phyloP scores from a whole-genome alignment of 2,329 filamentous ascomycete genomes.

The Exophiala sideris region DNA sequence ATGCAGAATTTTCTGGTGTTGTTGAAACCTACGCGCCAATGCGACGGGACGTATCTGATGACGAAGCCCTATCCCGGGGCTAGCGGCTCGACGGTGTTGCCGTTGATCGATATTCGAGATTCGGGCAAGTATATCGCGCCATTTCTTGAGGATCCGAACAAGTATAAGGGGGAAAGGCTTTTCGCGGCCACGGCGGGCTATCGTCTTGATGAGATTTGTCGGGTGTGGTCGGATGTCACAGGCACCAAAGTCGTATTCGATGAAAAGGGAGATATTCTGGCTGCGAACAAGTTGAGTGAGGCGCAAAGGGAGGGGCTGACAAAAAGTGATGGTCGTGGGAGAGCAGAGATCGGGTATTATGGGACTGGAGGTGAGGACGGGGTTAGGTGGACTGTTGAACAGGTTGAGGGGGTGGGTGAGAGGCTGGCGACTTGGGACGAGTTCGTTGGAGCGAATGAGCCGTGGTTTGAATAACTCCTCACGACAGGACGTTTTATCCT shows the following conservation, averaged over 20 bases:
- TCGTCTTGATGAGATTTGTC: not conserved
- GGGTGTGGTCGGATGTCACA: not conserved
- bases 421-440: slow-evolving; percentile 2
- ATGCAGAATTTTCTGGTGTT: slow-evolving; percentile 30
- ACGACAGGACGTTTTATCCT: no score
- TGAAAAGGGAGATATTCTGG: not conserved
- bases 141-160: not conserved
- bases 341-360: not conserved
- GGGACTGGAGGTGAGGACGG: not conserved
- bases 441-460: not conserved
- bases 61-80: not conserved
- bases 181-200: not conserved
- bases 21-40: not conserved
- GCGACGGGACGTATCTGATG: not conserved
- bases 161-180: not conserved
- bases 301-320: not conserved
- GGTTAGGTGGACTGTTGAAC: not conserved
- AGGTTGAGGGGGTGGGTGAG: not conserved
- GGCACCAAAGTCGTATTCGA: not conserved
- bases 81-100: not conserved
- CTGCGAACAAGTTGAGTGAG: not conserved
- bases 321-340: not conserved
- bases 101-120: not conserved
- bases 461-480: not conserved
- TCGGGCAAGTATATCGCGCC: not conserved